Evolutionary conservation across 2,329 filamentous ascomycete genomes (phyloP), one percentile per base, ranked within the genome.

Genomic region (Curvularia spicifera): DNA sequence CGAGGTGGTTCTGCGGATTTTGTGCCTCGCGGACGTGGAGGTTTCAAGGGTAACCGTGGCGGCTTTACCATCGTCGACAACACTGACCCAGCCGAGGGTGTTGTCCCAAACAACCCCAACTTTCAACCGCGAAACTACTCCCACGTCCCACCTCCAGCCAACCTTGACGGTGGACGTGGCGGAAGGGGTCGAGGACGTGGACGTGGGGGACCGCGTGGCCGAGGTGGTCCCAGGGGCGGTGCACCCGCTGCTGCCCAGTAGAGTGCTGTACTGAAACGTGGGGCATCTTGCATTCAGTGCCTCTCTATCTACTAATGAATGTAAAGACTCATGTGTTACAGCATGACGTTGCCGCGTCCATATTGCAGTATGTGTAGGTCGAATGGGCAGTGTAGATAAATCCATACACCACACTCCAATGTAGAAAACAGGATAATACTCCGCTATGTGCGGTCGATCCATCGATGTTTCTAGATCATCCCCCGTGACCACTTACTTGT

Each of bases 91-190:
- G 74, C 78, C 6, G 81, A 81, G 28, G 84, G 83, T n/a, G 76
- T 87, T 2, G 69, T 86, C 15, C 72, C 78, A 54, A 81, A 83
- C 67, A 87, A 86, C 68, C 83, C 82, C 1, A 79, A 81, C 50
- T 87, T 87, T 76, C 78, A 79, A 28, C 83, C 84, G 4, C 82
- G 84, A 51, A 72, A 69, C 57, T 78, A 78, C 64, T 73, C 66
- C 15, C 73, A 66, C 45, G 75, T 76, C 2, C 73, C 76, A 9
- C 76, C 76, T 6, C 76, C 76, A 5, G 65, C 74, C 18, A 74
- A 61, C 20, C 54, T 78, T 39, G 72, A 77, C 47, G 68, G 64
- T 35, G 56, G 60, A 18, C 63, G 69, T 37, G 67, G 71, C 54
- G 65, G 71, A 15, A 65, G 75, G 31, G 74, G 75, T 7, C 66